Percentiles rank a stretch among this genome's conserved stretches.
phyloP scores from a whole-genome alignment of 1,284 basidiomycete genomes.

The Somion occarium region DNA sequence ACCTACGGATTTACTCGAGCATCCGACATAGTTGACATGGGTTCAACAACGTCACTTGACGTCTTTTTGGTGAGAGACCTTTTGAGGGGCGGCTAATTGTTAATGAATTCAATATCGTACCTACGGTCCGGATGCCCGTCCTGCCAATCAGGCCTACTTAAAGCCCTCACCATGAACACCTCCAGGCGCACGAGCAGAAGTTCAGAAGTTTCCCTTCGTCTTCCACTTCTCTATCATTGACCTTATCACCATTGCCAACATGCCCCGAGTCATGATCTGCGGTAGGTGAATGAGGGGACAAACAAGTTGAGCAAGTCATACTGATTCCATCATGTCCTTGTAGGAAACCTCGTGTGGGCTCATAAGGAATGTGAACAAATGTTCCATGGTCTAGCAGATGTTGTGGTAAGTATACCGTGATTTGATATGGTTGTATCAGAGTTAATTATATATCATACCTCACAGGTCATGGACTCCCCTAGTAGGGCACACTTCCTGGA shows the following conservation, averaged over 20 bases:
- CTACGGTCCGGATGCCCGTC: no score
- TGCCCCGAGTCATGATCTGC: constrained; percentile 20
- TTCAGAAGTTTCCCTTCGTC: no score
- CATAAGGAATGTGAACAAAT: constrained; percentile 67
- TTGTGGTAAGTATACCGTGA: constrained; percentile 54
- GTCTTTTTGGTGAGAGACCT: no score
- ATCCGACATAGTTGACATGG: no score
- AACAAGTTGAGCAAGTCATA: background rate
- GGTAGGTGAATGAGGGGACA: constrained; percentile 10
- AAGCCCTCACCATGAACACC: no score
- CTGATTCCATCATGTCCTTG: background rate
- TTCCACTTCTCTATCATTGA: background rate
- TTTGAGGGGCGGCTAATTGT: no score
- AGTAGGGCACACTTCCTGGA: constrained; percentile 67
- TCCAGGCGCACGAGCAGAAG: no score
- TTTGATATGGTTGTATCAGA: background rate
- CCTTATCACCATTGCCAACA: constrained; percentile 1
- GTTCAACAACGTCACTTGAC: no score
- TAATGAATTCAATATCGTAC: no score
- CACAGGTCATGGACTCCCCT: constrained; percentile 49
- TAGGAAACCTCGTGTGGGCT: constrained; percentile 77
- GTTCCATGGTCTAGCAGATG: constrained; percentile 64
- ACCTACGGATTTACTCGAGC: no score
- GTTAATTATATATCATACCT: background rate
- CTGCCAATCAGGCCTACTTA: no score